Evolutionary conservation across 768 basidiomycete genomes (phyloP), one percentile per base, ranked within the genome.

Genomic region (Tylopilus cervinicoccineus): DNA sequence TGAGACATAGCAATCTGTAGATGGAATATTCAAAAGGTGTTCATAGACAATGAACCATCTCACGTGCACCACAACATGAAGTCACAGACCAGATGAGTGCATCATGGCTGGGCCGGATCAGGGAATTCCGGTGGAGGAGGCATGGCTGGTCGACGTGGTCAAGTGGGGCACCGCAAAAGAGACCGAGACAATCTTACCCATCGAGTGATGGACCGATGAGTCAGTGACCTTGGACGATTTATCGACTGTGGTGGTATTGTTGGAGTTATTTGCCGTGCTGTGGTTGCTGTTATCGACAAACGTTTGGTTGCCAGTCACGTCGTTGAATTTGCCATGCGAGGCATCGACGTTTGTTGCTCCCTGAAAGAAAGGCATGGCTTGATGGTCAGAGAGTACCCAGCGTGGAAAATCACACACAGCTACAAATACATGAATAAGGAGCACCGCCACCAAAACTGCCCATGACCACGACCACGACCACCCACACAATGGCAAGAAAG

Each of bases 351-450:
- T 45, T 0, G 51, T 38, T 12, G 60, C 57, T 4, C 55, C 55
- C 16, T 62, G 61, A 26, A 62, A 62, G 55, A 62, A 62, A 6
- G 60, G 61, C 61, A 62, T 62, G n/a, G 1, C 12, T 22, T 11
- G 12, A 17, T 19, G 33, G 33, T 17, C 8, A 34, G 33, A 34
- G 33, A 6, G 33, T 32, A 14, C 12, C 32, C 5, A n/a, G 32
- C 32, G 32, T 33, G 32, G 32, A n/a, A 33, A 33, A 5, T 7
- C 4, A 36, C 10, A 20, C 28, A 45, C 19, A 45, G 16, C 2
- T 20, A 29, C 19, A 44, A 44, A 43, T 12, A 31, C 6, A 16
- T 5, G 19, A 2, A 5, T 4, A 17, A 27, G 7, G 10, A 2
- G 10, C 33, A 37, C 27, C 9, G 47, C 43, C 40, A 45, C 20